phyloP scores from a whole-genome alignment of 2,329 filamentous ascomycete genomes.

The Neocucurbitaria cava region DNA sequence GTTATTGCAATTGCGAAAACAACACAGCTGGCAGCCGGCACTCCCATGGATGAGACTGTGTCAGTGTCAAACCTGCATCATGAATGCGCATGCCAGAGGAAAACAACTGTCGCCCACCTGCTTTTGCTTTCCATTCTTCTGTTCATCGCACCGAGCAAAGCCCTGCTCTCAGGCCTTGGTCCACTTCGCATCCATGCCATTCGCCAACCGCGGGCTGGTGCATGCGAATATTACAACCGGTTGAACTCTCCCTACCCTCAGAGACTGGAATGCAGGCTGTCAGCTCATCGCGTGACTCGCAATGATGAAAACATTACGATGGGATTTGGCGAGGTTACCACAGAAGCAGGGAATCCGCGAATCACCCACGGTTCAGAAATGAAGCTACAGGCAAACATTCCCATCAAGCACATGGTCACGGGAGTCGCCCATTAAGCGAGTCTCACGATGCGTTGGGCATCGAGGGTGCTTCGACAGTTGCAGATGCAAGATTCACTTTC shows the following conservation, averaged over 20 bases:
- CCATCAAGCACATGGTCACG: not conserved
- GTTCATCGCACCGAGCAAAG: not conserved
- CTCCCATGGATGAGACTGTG: conserved; percentile 11
- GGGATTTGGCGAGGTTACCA: conserved; percentile 1
- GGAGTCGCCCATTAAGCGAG: not conserved
- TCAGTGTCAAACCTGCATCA: conserved; percentile 26
- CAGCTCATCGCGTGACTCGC: conserved; percentile 9
- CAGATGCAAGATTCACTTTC: conserved; percentile 16
- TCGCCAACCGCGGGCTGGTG: conserved; percentile 6
- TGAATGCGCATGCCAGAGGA: conserved; percentile 3
- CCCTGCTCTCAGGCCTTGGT: not conserved
- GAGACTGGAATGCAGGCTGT: conserved; percentile 11
- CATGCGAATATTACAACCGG: not conserved
- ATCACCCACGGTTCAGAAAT: not conserved
- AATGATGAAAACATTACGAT: conserved; percentile 11
- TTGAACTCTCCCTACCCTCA: not conserved
- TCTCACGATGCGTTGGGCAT: not conserved
- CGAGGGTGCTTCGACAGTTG: not conserved
- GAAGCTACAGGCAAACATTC: not conserved
- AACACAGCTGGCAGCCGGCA: conserved; percentile 16
- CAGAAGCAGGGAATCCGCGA: conserved; percentile 12
- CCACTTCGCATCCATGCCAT: conserved; percentile 3
- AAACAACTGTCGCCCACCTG: conserved; percentile 1
- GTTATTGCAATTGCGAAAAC: conserved; percentile 18
- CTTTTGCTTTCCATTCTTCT: conserved; percentile 1